These are phyloP conservation scores for Epichloe sp. DNA, from an alignment of 2,329 filamentous ascomycete species.

Conservation along the genomic window DNA sequence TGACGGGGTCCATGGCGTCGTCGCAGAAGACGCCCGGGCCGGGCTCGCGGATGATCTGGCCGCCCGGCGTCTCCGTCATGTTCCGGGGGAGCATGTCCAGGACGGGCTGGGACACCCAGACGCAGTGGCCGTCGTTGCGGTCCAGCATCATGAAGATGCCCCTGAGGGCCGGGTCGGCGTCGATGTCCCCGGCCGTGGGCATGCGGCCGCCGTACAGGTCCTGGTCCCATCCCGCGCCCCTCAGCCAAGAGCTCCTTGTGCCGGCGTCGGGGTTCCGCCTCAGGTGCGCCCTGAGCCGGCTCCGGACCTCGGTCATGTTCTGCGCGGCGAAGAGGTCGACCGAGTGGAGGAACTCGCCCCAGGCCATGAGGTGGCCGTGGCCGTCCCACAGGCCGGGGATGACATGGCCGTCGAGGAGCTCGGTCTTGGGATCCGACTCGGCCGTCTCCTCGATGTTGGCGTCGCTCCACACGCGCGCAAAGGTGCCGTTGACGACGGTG, in stretches of 20 bases:
- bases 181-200: conserved; percentile 49
- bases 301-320: conserved; percentile 41
- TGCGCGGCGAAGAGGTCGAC: conserved; percentile 48
- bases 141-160: conserved; percentile 55
- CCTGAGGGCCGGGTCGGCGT: conserved; percentile 35
- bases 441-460: too few species aligned
- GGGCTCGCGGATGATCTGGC: conserved; percentile 47
- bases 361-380: conserved; percentile 53
- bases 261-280: conserved; percentile 36
- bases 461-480: conserved; percentile 35
- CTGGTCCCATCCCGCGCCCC: conserved; percentile 61
- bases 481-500: conserved; percentile 36
- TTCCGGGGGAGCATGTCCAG: conserved; percentile 43
- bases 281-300: conserved; percentile 39
- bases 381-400: conserved; percentile 60
- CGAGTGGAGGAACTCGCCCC: conserved; percentile 54
- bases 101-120: conserved; percentile 54
- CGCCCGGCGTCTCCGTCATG: conserved; percentile 43
- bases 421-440: too few species aligned
- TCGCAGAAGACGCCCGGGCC: conserved; percentile 60
- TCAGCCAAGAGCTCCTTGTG: conserved; percentile 43
- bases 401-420: conserved; percentile 31
- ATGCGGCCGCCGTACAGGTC: conserved; percentile 44
- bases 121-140: conserved; percentile 56
- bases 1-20: conserved; percentile 54